Conservation (phyloP, 164 flowering plant genomes). For the Vitis vinifera region DNA sequence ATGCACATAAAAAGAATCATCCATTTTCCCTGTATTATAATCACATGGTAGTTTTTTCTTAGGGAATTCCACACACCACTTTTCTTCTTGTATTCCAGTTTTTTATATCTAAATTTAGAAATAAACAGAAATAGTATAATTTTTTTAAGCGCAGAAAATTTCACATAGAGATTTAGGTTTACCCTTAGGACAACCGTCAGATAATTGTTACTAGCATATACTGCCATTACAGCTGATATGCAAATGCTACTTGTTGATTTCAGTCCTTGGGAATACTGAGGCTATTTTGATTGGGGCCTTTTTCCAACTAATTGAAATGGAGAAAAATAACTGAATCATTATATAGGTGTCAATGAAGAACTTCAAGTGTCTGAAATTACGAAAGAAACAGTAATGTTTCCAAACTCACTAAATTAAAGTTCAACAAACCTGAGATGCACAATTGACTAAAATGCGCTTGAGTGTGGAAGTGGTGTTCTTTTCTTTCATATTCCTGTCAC, state of each 20-base stretch:
- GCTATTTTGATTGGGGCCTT: background rate
- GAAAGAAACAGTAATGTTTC: background rate
- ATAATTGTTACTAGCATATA: too few species aligned
- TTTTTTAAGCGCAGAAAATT: too few species aligned
- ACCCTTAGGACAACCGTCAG: too few species aligned
- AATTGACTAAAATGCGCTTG: slow-evolving; percentile 55
- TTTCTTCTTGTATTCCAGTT: too few species aligned
- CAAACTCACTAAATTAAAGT: background rate
- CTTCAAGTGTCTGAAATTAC: background rate
- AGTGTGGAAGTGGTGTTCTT: slow-evolving; percentile 42
- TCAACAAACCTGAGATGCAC: slow-evolving; percentile 62
- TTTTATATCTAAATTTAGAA: too few species aligned
- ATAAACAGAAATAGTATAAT: too few species aligned
- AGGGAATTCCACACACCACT: background rate
- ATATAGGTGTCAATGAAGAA: background rate
- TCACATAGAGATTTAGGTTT: too few species aligned
- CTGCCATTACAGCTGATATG: too few species aligned
- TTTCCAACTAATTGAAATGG: background rate
- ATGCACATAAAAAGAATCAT: background rate
- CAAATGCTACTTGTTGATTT: too few species aligned
- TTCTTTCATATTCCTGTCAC: slow-evolving; percentile 51
- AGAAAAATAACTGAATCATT: background rate
- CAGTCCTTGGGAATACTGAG: too few species aligned
- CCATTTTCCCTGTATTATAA: too few species aligned
- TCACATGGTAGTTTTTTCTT: too few species aligned